Base-by-base conservation (phyloP, 345 rosid genomes). In the Arabidopsis arenosa region DNA sequence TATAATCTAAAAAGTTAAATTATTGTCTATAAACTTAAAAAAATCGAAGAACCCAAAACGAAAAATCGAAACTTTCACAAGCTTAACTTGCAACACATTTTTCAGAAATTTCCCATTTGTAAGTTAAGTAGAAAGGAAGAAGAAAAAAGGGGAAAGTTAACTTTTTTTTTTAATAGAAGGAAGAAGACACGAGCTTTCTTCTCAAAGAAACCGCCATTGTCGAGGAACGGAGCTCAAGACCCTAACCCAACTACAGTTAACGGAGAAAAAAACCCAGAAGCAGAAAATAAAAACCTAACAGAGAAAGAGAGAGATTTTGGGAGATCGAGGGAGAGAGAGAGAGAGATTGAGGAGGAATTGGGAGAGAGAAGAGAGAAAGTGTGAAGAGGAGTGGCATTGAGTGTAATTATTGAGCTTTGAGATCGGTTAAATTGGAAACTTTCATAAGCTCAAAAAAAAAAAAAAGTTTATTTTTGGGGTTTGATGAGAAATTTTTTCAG, bases 141-240 rank as follows among this genome's bases (percentile, higher is more conserved):
- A 35, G 37, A 48, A 32, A 55, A 41, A 55, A 52, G 45, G 51
- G 68, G 30, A 72, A 72, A 41, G 61, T 28, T 21, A 41, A 14
- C 51, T 40, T 53, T n/a, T 68, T 68, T 60, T 68, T 28, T 13
- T 51, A 48, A 6, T 64, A 83, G 70, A 74, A 72, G 47, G 54
- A 57, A 59, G 53, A 56, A 59, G 63, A 45, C 63, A 78, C 30
- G 65, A 72, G 53, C 43, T 73, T 44, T 78, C 70, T 44, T 78
- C 70, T 78, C 69, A 78, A 52, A 60, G 58, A 72, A 72, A 70
- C 54, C 80, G 63, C 58, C 84, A 76, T 70, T 58, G 63, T 67
- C 23, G 66, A 70, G 73, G 54, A 79, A 81, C 60, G 21, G 21
- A 71, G 77, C 66, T 57, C 81, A 60, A 78, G 56, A 70, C 48